Percentiles rank a stretch among this genome's conserved stretches.
These are phyloP conservation scores for Coemansia sp. DNA, from an alignment of 192 early-diverging fungal species.

Conservation along the genomic window DNA sequence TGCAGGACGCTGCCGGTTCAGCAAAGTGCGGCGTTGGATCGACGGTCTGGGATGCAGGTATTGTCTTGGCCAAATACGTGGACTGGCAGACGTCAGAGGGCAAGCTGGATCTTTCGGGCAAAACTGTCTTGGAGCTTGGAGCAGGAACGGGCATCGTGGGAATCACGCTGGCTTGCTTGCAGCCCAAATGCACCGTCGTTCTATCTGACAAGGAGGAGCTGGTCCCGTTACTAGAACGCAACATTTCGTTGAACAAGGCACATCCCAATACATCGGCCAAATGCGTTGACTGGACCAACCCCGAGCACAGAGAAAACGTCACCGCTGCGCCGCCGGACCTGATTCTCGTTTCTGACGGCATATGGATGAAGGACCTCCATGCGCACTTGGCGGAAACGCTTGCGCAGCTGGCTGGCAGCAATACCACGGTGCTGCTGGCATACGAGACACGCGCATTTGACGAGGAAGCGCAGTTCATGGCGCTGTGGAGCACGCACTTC, in stretches of 20 bases:
- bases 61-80: slow-evolving; percentile 41
- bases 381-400: slow-evolving; percentile 35
- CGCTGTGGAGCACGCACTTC: slow-evolving; percentile 32
- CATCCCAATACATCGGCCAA: slow-evolving; percentile 9
- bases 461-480: slow-evolving; percentile 43
- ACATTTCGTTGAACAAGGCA: slow-evolving; percentile 24
- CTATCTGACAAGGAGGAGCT: slow-evolving; percentile 38
- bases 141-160: slow-evolving; percentile 44
- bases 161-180: slow-evolving; percentile 22
- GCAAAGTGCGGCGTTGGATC: slow-evolving; percentile 30
- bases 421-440: slow-evolving; percentile 26
- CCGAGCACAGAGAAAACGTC: neutral
- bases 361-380: slow-evolving; percentile 35
- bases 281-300: slow-evolving; percentile 20
- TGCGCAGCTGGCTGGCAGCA: slow-evolving; percentile 11
- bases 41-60: slow-evolving; percentile 41
- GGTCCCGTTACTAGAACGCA: slow-evolving; percentile 28
- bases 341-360: slow-evolving; percentile 44
- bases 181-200: slow-evolving; percentile 22
- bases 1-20: slow-evolving; percentile 32
- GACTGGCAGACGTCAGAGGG: slow-evolving; percentile 19
- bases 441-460: slow-evolving; percentile 37
- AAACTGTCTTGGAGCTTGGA: slow-evolving; percentile 39
- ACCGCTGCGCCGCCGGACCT: slow-evolving; percentile 6
- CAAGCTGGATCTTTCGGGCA: slow-evolving; percentile 20